phyloP scores from a whole-genome alignment of 129 eudicot species.

The Flaveria robusta region DNA sequence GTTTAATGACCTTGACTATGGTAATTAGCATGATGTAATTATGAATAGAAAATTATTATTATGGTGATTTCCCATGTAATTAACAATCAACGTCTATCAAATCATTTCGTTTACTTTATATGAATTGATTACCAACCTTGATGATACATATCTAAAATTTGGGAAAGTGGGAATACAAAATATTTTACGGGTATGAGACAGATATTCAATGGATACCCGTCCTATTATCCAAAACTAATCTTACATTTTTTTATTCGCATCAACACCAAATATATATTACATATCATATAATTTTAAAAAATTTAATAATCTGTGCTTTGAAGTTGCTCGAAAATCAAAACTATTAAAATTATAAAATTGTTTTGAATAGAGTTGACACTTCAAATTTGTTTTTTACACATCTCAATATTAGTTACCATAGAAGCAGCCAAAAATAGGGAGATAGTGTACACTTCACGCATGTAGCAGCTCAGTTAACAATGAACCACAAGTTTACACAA shows the following conservation, averaged over 20 bases:
- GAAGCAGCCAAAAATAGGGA: not conserved
- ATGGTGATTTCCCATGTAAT: not conserved
- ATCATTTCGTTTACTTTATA: slow-evolving; percentile 18
- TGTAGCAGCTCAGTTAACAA: slow-evolving; percentile 15
- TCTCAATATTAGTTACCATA: slow-evolving; percentile 1
- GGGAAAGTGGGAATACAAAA: no score
- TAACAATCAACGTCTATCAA: slow-evolving; percentile 21
- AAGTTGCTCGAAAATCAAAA: not conserved
- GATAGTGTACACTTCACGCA: slow-evolving; percentile 11
- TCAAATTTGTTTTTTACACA: slow-evolving; percentile 10
- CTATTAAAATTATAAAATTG: not conserved
- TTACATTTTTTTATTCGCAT: not conserved
- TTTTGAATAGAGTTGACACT: not conserved
- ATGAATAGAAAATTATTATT: not conserved
- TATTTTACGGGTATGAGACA: no score
- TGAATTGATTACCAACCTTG: slow-evolving; percentile 40
- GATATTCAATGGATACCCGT: no score
- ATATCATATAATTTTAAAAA: not conserved
- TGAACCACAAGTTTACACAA: slow-evolving; percentile 25
- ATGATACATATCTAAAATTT: not conserved
- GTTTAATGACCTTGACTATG: slow-evolving; percentile 30
- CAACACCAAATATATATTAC: not conserved
- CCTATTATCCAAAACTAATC: not conserved
- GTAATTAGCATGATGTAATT: slow-evolving; percentile 26
- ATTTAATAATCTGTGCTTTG: not conserved